A percentile compares a stretch with the other conserved stretches of the same genome.
Evolutionary conservation across 805 yeast species (phyloP).

Genomic region (Schwanniomyces vanrijiae): DNA sequence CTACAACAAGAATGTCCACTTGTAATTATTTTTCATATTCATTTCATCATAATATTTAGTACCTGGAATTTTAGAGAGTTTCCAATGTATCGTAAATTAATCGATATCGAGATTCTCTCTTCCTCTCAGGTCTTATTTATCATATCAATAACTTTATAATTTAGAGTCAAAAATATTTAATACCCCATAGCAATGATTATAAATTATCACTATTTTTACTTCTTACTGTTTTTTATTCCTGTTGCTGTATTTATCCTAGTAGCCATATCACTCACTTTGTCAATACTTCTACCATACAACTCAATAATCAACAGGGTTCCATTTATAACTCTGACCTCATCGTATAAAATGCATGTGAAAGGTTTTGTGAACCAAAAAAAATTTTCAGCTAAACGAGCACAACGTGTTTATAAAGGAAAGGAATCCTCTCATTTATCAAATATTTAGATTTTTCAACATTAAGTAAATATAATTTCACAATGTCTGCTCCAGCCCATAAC

Average conservation of each 20-base stretch:
- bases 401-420: slow-evolving; percentile 1
- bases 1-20: not conserved
- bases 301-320: not conserved
- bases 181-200: too few species aligned
- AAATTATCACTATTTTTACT: too few species aligned
- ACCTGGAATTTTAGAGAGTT: not conserved
- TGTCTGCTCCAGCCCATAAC: slow-evolving; percentile 52
- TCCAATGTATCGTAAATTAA: not conserved
- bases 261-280: too few species aligned
- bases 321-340: not conserved
- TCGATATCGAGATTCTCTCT: too few species aligned
- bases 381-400: slow-evolving; percentile 3
- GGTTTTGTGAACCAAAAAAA: slow-evolving; percentile 2
- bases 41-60: not conserved
- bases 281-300: too few species aligned
- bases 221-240: too few species aligned
- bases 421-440: not conserved
- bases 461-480: slow-evolving; percentile 5
- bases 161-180: not conserved
- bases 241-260: too few species aligned
- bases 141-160: too few species aligned
- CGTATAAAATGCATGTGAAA: slow-evolving; percentile 4
- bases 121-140: too few species aligned
- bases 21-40: not conserved
- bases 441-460: not conserved